Conservation (phyloP, 2,329 filamentous ascomycete genomes). For the Raffaelea arxii region DNA sequence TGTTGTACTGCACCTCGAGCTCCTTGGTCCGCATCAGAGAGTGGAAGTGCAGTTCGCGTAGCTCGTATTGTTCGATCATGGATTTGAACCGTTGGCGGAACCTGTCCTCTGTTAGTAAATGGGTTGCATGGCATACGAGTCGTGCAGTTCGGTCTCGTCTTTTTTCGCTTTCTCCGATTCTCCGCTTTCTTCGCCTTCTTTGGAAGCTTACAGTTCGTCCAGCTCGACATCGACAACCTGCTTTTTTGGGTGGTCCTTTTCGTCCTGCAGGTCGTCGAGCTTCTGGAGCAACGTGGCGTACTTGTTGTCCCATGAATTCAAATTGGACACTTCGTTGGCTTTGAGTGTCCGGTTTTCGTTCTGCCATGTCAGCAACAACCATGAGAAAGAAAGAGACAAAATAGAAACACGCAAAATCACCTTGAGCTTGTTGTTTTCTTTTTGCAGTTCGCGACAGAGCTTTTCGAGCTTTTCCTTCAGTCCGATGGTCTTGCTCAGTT, state of each 20-base stretch:
- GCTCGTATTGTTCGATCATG: constrained; percentile 91
- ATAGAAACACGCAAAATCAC: constrained; percentile 20
- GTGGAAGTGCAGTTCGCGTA: constrained; percentile 89
- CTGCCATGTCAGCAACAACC: constrained; percentile 28
- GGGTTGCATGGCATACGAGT: no score
- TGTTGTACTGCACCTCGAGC: constrained; percentile 85
- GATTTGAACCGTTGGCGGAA: constrained; percentile 86
- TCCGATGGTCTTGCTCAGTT: constrained; percentile 80
- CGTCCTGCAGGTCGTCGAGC: constrained; percentile 78
- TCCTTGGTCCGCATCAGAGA: constrained; percentile 89
- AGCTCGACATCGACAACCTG: constrained; percentile 76
- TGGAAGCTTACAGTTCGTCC: constrained; percentile 71
- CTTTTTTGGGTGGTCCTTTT: constrained; percentile 73
- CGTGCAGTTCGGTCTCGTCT: no score
- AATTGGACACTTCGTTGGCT: constrained; percentile 74
- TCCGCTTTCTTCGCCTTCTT: no score
- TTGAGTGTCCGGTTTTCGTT: constrained; percentile 90
- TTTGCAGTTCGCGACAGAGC: constrained; percentile 83
- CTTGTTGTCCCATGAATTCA: constrained; percentile 75
- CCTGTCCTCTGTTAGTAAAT: constrained; percentile 29
- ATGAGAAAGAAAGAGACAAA: not conserved
- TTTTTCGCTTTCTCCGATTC: no score
- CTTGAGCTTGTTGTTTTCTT: constrained; percentile 98
- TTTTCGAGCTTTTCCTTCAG: constrained; percentile 97
- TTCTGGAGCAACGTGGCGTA: constrained; percentile 72